These are phyloP conservation scores for Dryas alaskensis DNA, from an alignment of 306 rosid genomes.

Conservation along the genomic window DNA sequence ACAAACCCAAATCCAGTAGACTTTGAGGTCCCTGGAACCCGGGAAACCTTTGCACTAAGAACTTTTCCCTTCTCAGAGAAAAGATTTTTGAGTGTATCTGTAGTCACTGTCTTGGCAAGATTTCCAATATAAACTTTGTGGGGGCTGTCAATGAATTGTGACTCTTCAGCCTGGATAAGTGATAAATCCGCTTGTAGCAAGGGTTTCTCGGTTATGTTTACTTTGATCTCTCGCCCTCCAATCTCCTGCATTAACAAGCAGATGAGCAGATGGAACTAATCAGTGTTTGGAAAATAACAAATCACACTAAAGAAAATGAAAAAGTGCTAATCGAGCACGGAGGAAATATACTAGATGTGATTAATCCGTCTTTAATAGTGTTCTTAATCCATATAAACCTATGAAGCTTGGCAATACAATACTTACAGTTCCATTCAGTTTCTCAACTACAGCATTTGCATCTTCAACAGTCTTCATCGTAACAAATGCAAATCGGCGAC, in stretches of 20 bases:
- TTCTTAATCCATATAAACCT: not conserved
- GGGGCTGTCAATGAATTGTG: constrained; percentile 74
- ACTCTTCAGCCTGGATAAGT: constrained; percentile 60
- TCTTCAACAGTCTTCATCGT: constrained; percentile 76
- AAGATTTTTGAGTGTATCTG: constrained; percentile 55
- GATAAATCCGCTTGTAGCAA: constrained; percentile 39
- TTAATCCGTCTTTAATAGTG: not conserved
- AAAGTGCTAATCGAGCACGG: not conserved
- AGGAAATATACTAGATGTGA: not conserved
- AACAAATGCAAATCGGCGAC: constrained; percentile 92
- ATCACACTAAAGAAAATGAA: not conserved
- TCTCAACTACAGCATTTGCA: constrained; percentile 72
- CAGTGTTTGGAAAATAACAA: constrained; percentile 10
- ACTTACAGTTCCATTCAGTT: constrained; percentile 86
- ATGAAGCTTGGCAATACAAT: constrained; percentile 18
- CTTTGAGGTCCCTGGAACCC: constrained; percentile 89
- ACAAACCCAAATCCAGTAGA: constrained; percentile 86
- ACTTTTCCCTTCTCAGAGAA: constrained; percentile 76
- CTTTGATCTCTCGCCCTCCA: constrained; percentile 79
- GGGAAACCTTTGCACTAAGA: constrained; percentile 87
- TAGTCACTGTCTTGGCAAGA: constrained; percentile 73
- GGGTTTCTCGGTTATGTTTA: constrained; percentile 86
- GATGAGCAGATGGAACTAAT: constrained; percentile 26
- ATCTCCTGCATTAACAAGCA: constrained; percentile 55
- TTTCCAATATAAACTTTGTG: constrained; percentile 95